Base-by-base conservation (phyloP, 352 stramenopile genomes). In the Globisporangium nodosum region DNA sequence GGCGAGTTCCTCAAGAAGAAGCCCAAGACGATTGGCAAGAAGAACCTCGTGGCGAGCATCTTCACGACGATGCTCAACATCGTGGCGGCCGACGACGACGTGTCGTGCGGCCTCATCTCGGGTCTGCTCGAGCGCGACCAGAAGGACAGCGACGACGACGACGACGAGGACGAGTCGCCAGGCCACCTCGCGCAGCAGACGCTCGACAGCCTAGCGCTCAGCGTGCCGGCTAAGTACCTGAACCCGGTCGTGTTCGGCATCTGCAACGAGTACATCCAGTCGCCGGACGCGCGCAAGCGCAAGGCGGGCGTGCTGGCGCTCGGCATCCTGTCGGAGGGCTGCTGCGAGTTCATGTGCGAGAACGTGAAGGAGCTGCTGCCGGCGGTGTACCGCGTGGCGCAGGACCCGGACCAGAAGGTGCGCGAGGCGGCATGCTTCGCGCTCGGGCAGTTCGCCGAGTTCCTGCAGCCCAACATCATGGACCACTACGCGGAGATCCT, bases 401-500 rank as follows among this genome's bases (percentile, higher is more conserved):
- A 94, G 56, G 96, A 99, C 68, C 54, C 64, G 11, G 93, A 98
- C 66, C 81, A 97, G 58, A 84, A 89, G 71, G 96, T 99, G 49
- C 85, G 97, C 54, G 96, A 99, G 68, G 97, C 95, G 52, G 93
- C 96, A 12, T 99, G 96, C 75, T 99, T 99, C 69, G 92, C 94
- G 49, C 79, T 99, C n/a, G 97, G 97, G 45, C 96, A 99, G 74
- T 97, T 99, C 56, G 92, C 92, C 54, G 97, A 99, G 80, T 97
- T 99, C 70, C 94, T 98, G 69, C 96, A 99, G 82, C 97, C 97
- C 5, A 96, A 97, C 57, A 98, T 99, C 51, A 88, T 97, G 37
- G 77, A 92, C 43, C 96, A 98, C 76, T 96, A 97, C 64, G 81
- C 84, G 2, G 82, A 98, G 59, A 98, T 99, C 68, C 68, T 99